Evolutionary conservation across 768 basidiomycete genomes (phyloP), one percentile per base, ranked within the genome.

Genomic region (Peribolospora kevripleyi): DNA sequence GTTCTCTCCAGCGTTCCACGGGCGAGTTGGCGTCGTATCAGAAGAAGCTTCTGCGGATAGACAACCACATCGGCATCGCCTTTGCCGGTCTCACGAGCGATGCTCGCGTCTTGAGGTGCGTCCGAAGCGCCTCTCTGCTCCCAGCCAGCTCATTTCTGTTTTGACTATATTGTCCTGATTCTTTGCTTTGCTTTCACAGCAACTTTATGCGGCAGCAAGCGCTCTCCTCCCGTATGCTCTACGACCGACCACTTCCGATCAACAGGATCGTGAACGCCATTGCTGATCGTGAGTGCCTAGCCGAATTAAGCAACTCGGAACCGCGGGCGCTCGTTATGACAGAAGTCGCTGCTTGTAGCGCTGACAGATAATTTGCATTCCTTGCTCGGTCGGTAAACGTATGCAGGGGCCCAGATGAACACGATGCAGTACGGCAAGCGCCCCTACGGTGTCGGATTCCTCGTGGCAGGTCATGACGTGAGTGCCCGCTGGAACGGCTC

Each of bases 141-240:
- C 36, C 13, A 4, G 8, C 51, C 10, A 3, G 48, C 48, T 11
- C 14, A 5, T 14, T 46, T 46, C 37, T 13, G 25, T 41, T 6
- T 10, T 54, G 37, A 11, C 25, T 41, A 36, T 11, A 41, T 39
- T 53, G 5, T 39, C 43, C 36, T 25, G 5, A 1, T 5, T 45
- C 40, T n/a, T n/a, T 42, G 11, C 36, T 46, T 4, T 2, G 11
- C 0, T 14, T 14, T 42, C 55, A 3, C 63, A 95, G 91, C 67
- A 97, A 98, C 71, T 95, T 91, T 68, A 97, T 98, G 93, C 78
- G 93, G 45, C 93, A 97, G 68, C 86, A 97, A 70, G 91, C 93
- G 51, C 87, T 97, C 81, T 77, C 78, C 41, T 84, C 82, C 9
- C 79, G 80, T 61, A 95, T 98, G 91, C 70, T 84, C 51, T 93